phyloP scores from a whole-genome alignment of 306 rosid species.

The Acacia melanoxylon region DNA sequence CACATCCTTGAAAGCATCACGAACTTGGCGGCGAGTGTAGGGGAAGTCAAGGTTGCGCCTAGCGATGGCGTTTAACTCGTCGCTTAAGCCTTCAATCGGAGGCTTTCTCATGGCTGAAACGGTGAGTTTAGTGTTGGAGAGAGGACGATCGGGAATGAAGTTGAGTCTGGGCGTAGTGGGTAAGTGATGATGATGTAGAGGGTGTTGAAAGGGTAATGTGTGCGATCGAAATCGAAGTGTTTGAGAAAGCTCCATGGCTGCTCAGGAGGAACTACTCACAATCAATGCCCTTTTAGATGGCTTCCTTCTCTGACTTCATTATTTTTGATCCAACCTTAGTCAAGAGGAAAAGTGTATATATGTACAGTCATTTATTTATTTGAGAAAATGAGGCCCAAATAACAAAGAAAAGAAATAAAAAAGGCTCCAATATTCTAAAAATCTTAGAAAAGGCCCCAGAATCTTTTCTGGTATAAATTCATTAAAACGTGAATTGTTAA shows the following conservation, averaged over 20 bases:
- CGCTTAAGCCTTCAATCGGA: constrained; percentile 51
- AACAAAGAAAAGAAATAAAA: no score
- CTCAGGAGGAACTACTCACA: neutral
- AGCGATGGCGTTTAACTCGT: constrained; percentile 59
- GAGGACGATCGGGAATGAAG: neutral
- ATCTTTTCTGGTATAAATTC: no score
- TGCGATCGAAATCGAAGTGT: constrained; percentile 37
- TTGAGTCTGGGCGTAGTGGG: constrained; percentile 25
- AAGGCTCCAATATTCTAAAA: no score
- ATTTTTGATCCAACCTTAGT: no score
- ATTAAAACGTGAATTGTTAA: no score
- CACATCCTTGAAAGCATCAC: constrained; percentile 52
- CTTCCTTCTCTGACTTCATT: no score
- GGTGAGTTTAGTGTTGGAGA: constrained; percentile 13
- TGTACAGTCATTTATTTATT: no score
- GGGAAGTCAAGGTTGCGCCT: constrained; percentile 65
- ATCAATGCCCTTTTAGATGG: no score
- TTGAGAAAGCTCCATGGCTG: constrained; percentile 34
- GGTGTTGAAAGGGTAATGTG: constrained; percentile 23
- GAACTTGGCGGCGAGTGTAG: constrained; percentile 62
- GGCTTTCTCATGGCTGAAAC: constrained; percentile 42
- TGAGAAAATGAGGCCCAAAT: no score
- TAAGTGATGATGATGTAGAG: constrained; percentile 8
- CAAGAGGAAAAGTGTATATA: no score
- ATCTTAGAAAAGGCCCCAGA: no score